Evolutionary conservation across 805 yeast genomes (phyloP).

Genomic region (Yarrowia sp.): DNA sequence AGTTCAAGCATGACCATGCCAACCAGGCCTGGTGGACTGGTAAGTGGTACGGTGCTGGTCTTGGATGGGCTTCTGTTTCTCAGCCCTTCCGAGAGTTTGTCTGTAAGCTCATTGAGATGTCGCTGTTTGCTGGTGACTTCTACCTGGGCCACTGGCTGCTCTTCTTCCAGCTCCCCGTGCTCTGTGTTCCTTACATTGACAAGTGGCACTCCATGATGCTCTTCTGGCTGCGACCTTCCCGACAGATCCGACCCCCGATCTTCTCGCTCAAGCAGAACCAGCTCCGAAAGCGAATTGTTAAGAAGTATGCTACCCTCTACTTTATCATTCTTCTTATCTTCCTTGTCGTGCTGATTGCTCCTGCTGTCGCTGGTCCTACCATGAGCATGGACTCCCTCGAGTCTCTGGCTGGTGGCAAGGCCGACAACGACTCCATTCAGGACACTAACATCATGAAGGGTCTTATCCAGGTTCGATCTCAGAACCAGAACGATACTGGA

Average conservation of each 20-base stretch:
- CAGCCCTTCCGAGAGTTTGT: constrained; percentile 95
- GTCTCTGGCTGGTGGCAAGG: constrained; percentile 4
- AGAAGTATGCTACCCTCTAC: constrained; percentile 86
- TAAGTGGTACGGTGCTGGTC: constrained; percentile 95
- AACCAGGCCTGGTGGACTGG: constrained; percentile 99
- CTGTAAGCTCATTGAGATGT: constrained; percentile 92
- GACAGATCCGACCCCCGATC: constrained; percentile 97
- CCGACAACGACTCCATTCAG: neutral
- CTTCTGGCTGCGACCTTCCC: constrained; percentile 97
- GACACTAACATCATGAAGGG: constrained; percentile 5
- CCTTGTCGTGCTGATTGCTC: constrained; percentile 82
- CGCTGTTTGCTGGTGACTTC: constrained; percentile 97
- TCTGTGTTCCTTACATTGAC: constrained; percentile 86
- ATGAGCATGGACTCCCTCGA: constrained; percentile 31
- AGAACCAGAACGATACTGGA: constrained; percentile 39
- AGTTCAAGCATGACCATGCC: constrained; percentile 92
- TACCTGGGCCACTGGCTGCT: constrained; percentile 87
- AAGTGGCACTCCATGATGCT: constrained; percentile 98
- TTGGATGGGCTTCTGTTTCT: constrained; percentile 92
- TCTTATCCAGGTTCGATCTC: constrained; percentile 33
- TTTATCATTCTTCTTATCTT: constrained; percentile 72
- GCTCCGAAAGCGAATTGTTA: constrained; percentile 96
- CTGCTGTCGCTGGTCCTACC: constrained; percentile 70
- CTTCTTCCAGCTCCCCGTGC: constrained; percentile 86
- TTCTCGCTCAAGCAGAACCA: constrained; percentile 95